These are phyloP conservation scores for Amaranthus hypochondriacus DNA, from an alignment of 148 eudicot species.

Conservation along the genomic window DNA sequence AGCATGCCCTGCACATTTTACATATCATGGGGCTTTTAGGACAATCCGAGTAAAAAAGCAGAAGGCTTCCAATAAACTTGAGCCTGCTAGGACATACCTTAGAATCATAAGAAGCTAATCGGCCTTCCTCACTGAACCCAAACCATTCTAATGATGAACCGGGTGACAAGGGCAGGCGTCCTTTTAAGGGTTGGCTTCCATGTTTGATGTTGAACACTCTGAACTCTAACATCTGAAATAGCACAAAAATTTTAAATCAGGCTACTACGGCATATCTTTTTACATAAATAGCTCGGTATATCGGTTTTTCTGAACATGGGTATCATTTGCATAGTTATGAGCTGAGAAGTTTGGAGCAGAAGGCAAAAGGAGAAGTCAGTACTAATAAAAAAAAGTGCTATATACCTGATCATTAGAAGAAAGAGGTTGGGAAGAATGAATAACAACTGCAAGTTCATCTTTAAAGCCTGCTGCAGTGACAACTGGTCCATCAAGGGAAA, in stretches of 20 bases:
- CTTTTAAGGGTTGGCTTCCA: conserved; percentile 59
- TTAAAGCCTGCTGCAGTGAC: conserved; percentile 83
- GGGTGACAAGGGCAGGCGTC: conserved; percentile 78
- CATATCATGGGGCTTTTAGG: neutral
- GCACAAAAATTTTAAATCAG: conserved; percentile 10
- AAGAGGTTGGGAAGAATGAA: conserved; percentile 73
- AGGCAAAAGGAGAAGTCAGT: neutral
- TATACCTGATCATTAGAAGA: conserved; percentile 83
- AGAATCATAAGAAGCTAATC: conserved; percentile 78
- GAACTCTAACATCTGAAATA: conserved; percentile 75
- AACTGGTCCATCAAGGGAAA: conserved; percentile 93
- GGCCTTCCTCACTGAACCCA: conserved; percentile 97
- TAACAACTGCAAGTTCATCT: conserved; percentile 84
- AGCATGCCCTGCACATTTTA: conserved; percentile 57
- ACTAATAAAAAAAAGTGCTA: neutral
- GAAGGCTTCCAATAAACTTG: neutral
- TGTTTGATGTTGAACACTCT: conserved; percentile 61
- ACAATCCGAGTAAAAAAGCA: neutral
- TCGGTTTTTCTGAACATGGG: neutral
- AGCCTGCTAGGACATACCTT: conserved; percentile 46
- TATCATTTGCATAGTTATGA: neutral
- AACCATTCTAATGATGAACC: conserved; percentile 81
- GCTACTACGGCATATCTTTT: neutral
- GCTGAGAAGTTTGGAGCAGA: neutral
- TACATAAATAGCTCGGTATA: neutral